phyloP scores from a whole-genome alignment of 2,329 filamentous ascomycete species.

The Phialophora macrospora region DNA sequence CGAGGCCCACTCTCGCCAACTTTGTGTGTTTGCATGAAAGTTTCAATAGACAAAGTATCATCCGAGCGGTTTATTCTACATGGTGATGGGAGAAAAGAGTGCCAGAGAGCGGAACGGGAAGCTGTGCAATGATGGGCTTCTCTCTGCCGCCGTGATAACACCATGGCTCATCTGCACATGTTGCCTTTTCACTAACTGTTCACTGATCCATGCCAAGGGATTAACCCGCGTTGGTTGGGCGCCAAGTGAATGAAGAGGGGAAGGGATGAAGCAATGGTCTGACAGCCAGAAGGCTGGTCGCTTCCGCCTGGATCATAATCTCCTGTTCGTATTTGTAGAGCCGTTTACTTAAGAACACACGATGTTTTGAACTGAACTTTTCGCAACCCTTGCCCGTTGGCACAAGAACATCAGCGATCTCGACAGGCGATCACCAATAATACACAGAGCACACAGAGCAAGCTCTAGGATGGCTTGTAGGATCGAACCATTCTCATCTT shows the following conservation, averaged over 20 bases:
- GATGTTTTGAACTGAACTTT: not conserved
- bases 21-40: too few relatives aligned
- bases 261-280: not conserved
- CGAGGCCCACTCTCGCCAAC: too few relatives aligned
- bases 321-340: not conserved
- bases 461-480: constrained; percentile 3
- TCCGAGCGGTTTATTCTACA: too few relatives aligned
- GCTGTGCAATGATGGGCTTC: too few relatives aligned
- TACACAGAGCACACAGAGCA: too few relatives aligned
- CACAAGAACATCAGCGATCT: not conserved
- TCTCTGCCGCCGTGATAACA: too few relatives aligned
- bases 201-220: too few relatives aligned
- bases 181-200: too few relatives aligned
- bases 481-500: constrained; percentile 30
- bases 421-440: not conserved
- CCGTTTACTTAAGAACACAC: not conserved
- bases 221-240: not conserved
- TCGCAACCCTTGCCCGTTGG: not conserved
- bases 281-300: not conserved
- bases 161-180: too few relatives aligned
- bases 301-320: not conserved
- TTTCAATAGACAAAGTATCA: too few relatives aligned
- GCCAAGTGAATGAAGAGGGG: not conserved
- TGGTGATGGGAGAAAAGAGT: too few relatives aligned
- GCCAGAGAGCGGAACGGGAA: too few relatives aligned